Evolutionary conservation across 192 early-diverging fungal species (phyloP).

Genomic region (Coemansia sp.): DNA sequence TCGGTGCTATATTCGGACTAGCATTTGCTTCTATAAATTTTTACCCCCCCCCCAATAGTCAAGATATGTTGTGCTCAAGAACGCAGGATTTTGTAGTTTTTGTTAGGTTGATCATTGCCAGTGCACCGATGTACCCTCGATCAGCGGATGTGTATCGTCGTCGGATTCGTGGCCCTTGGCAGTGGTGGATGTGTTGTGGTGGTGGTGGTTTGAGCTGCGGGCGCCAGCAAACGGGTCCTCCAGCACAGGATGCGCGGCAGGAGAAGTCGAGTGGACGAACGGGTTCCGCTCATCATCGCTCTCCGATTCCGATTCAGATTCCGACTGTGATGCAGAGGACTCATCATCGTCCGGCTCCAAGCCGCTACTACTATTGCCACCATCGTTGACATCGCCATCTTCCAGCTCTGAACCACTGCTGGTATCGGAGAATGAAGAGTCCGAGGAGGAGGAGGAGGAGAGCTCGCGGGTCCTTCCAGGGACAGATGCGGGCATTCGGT

Average conservation of each 20-base stretch:
- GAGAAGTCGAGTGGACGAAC: neutral
- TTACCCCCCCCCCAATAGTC: too few relatives aligned
- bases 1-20: too few relatives aligned
- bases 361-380: neutral
- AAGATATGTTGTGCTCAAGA: too few relatives aligned
- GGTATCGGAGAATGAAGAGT: conserved; percentile 15
- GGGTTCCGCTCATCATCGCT: conserved; percentile 10
- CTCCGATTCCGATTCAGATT: neutral
- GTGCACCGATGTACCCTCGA: conserved; percentile 47
- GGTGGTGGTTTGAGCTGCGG: conserved; percentile 2
- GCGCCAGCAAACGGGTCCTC: conserved; percentile 5
- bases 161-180: neutral
- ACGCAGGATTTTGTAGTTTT: too few relatives aligned
- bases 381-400: neutral
- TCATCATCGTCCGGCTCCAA: neutral
- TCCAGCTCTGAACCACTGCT: conserved; percentile 1
- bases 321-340: neutral
- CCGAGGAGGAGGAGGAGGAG: too few relatives aligned
- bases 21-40: too few relatives aligned
- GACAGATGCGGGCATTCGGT: too few relatives aligned
- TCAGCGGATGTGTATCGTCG: conserved; percentile 15
- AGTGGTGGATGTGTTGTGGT: neutral
- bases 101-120: conserved; percentile 25
- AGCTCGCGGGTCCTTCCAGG: too few relatives aligned
- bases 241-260: neutral